Conservation (phyloP, 108 stramenopile species). For the Nitzschia sp. region DNA sequence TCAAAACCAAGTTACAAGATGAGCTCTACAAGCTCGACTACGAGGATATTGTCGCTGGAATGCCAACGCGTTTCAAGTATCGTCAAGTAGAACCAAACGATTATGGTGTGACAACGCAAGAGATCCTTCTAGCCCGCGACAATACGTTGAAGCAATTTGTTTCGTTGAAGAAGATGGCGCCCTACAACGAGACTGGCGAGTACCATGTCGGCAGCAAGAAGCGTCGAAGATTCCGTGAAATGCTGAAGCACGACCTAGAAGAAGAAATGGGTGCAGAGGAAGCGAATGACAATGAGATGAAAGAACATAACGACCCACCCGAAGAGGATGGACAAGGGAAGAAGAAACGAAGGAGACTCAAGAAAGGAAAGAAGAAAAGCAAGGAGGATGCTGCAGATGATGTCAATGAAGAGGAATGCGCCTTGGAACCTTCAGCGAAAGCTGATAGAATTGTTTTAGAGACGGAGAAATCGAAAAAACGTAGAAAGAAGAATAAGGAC, state of each 20-base stretch:
- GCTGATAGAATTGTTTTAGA: not conserved
- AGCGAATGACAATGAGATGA: slow-evolving; percentile 19
- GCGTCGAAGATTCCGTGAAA: slow-evolving; percentile 77
- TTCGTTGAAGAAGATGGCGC: slow-evolving; percentile 94
- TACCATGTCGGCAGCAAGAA: slow-evolving; percentile 67
- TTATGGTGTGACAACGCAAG: slow-evolving; percentile 92
- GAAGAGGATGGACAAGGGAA: slow-evolving; percentile 35
- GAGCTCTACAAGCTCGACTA: slow-evolving; percentile 98
- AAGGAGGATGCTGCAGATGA: slow-evolving; percentile 10
- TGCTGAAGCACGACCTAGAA: slow-evolving; percentile 63
- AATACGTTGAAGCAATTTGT: slow-evolving; percentile 93
- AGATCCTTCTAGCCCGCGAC: slow-evolving; percentile 94
- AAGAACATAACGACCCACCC: slow-evolving; percentile 19
- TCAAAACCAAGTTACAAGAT: slow-evolving; percentile 76
- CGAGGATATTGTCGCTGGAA: slow-evolving; percentile 96
- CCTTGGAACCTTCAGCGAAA: not conserved
- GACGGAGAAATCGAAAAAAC: slow-evolving; percentile 16
- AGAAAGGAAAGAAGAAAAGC: slow-evolving; percentile 50
- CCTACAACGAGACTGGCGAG: slow-evolving; percentile 89
- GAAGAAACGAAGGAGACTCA: slow-evolving; percentile 57
- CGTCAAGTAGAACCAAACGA: slow-evolving; percentile 86
- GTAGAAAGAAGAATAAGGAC: slow-evolving; percentile 27
- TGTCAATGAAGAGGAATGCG: not conserved
- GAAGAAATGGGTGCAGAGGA: slow-evolving; percentile 32
- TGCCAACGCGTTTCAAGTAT: slow-evolving; percentile 99